Percentiles rank a stretch among this genome's conserved stretches.
Evolutionary conservation across 2,329 filamentous ascomycete genomes (phyloP).

Genomic region (Botrytis byssoidea): DNA sequence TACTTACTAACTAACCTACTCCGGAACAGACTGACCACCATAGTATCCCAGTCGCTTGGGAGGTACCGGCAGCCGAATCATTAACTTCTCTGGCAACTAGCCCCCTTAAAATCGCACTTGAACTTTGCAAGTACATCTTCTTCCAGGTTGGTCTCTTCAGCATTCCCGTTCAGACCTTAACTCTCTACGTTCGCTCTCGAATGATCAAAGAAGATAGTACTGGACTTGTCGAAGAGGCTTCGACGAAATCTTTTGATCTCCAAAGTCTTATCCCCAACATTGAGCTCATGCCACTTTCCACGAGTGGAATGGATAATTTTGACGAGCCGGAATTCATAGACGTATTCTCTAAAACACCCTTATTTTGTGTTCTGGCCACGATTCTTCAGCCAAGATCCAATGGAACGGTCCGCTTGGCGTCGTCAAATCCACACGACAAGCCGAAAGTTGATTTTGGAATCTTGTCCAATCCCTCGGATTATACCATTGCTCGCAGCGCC

Average conservation of each 20-base stretch:
- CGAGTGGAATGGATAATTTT: constrained; percentile 17
- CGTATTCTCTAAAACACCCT: constrained; percentile 11
- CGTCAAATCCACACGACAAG: constrained; percentile 16
- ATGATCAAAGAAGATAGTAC: constrained; percentile 11
- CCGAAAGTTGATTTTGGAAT: constrained; percentile 23
- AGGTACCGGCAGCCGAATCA: constrained; percentile 20
- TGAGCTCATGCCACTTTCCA: constrained; percentile 22
- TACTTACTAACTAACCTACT: background rate
- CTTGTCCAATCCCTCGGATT: constrained; percentile 20
- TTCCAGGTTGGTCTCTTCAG: constrained; percentile 17
- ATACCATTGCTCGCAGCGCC: constrained; percentile 5
- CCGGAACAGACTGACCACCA: constrained; percentile 14
- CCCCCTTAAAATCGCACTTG: background rate
- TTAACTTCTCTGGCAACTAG: constrained; percentile 1
- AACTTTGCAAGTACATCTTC: constrained; percentile 22
- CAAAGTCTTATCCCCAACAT: constrained; percentile 14
- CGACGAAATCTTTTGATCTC: background rate
- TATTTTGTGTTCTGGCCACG: constrained; percentile 18
- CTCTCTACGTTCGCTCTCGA: constrained; percentile 15
- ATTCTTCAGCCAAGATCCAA: constrained; percentile 18
- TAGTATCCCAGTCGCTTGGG: constrained; percentile 18
- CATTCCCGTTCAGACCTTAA: constrained; percentile 4
- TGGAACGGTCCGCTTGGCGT: constrained; percentile 20
- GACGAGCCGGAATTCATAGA: constrained; percentile 16
- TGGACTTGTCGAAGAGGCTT: background rate